A percentile compares a stretch with the other conserved stretches of the same genome.
Conservation (phyloP, 768 basidiomycete genomes). For the Cystobasidium onofrii region DNA sequence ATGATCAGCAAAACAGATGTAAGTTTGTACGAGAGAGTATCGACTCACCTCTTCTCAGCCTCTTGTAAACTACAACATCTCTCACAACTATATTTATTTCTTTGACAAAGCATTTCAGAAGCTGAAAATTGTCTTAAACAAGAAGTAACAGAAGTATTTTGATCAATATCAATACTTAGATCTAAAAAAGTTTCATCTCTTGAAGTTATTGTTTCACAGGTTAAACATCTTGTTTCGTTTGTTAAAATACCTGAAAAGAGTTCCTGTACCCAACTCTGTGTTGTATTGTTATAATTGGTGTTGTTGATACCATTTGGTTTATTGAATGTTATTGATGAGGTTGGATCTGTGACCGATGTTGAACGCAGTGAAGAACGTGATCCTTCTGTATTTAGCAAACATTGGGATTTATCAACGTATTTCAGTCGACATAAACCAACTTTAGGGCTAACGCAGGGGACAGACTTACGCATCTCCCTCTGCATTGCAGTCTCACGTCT, state of each 20-base stretch:
- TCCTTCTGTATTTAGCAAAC: slow-evolving; percentile 28
- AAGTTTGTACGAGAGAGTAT: not conserved
- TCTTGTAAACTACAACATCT: slow-evolving; percentile 93
- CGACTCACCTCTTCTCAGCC: slow-evolving; percentile 85
- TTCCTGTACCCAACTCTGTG: slow-evolving; percentile 69
- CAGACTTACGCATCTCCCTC: slow-evolving; percentile 52
- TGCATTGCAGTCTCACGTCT: slow-evolving; percentile 37
- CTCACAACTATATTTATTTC: slow-evolving; percentile 98
- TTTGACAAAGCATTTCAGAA: slow-evolving; percentile 95
- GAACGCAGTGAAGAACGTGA: not conserved
- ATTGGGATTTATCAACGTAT: too few relatives aligned
- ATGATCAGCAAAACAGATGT: too few relatives aligned
- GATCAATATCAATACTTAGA: slow-evolving; percentile 97
- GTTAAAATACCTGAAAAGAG: slow-evolving; percentile 90
- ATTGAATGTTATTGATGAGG: slow-evolving; percentile 7
- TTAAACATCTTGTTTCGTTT: slow-evolving; percentile 93
- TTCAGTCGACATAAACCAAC: too few relatives aligned
- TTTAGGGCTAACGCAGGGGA: too few relatives aligned
- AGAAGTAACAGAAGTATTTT: slow-evolving; percentile 91
- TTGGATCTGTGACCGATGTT: not conserved
- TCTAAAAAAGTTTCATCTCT: slow-evolving; percentile 95
- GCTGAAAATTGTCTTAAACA: slow-evolving; percentile 95
- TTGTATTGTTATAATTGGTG: slow-evolving; percentile 29
- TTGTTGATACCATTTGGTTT: slow-evolving; percentile 43
- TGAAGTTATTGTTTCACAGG: slow-evolving; percentile 90